Base-by-base conservation (phyloP, 2,329 filamentous ascomycete genomes). In the Tricladium varicosporioides region DNA sequence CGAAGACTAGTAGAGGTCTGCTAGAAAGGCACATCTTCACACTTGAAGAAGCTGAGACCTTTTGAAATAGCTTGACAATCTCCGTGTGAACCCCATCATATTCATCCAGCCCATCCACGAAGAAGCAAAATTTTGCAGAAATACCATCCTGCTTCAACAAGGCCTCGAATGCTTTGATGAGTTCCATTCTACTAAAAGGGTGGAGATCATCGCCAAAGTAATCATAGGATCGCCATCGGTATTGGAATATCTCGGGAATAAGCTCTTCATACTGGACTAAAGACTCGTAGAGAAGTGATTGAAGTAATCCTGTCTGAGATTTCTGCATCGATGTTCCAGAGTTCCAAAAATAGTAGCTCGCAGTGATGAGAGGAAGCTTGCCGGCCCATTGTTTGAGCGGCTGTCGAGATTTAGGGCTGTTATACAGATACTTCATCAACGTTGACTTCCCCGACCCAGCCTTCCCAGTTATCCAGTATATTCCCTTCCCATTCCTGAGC, bases 1-100 rank as follows among this genome's bases (percentile, higher is more conserved):
- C 46, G 48, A 70, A 69, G 5, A 59, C 54, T 14, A 61, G 60
- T 63, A 61, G 66, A 0, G 65, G 67, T 14, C 68, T 51, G 27
- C 66, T 69, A n/a, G 61, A 63, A 4, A 63, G 46, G 19, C 63
- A 66, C 16, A 68, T 33, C 45, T 68, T 69, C 47, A 66, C 48
- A 32, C 56, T 52, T 13, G 49, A 31, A 11, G 46, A 40, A 19
- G 27, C 11, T 9, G 45, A 14, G 1, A 15, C 11, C 2, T 19
- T 53, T 9, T 49, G 27, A 27, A 68, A 48, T 2, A 64, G 32
- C 10, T 51, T 61, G 14, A n/a, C 62, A 45, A 44, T 48, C 19
- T 51, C 45, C 10, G 43, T 44, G 48, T 64, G 56, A 14, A 63
- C 56, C 2, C 51, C 60, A 1, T 60, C 48, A 18, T 45, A 60